These are phyloP conservation scores for Colletotrichum nymphaeae DNA, from an alignment of 2,329 filamentous ascomycete species.

Conservation along the genomic window DNA sequence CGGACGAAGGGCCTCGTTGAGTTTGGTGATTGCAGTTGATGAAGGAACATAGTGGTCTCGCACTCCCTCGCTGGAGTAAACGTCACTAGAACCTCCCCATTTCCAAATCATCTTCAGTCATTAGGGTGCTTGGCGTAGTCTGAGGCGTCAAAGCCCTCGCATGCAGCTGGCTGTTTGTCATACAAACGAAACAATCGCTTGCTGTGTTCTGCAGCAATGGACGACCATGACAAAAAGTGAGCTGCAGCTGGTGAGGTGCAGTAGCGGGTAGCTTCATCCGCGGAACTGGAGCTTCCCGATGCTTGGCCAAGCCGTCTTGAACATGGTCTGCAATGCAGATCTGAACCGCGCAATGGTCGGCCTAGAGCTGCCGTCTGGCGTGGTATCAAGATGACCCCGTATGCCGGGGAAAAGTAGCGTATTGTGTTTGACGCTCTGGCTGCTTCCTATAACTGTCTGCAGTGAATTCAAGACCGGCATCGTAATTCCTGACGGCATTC, in stretches of 20 bases:
- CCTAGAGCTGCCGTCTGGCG: not conserved
- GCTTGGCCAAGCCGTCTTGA: conserved; percentile 4
- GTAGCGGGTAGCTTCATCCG: not conserved
- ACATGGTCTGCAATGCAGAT: not conserved
- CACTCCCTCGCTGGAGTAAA: not conserved
- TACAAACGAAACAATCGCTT: not conserved
- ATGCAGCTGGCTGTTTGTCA: not conserved
- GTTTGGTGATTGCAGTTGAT: not conserved
- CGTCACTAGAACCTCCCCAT: not conserved
- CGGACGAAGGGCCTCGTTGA: conserved; percentile 7
- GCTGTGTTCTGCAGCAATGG: not conserved
- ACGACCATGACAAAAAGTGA: not conserved
- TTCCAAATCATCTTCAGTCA: not conserved
- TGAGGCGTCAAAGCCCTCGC: conserved; percentile 10
- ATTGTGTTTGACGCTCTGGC: not conserved
- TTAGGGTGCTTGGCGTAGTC: not conserved
- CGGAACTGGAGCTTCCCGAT: conserved; percentile 11
- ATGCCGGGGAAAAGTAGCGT: not conserved
- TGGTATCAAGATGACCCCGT: not conserved
- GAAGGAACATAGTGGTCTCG: not conserved
- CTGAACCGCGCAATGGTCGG: not conserved
- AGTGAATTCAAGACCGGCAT: not conserved
- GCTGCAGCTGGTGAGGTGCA: not conserved
- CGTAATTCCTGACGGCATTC: not conserved
- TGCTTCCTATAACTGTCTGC: not conserved